Conservation (phyloP, 805 yeast genomes). For the Lipomyces sp. region DNA sequence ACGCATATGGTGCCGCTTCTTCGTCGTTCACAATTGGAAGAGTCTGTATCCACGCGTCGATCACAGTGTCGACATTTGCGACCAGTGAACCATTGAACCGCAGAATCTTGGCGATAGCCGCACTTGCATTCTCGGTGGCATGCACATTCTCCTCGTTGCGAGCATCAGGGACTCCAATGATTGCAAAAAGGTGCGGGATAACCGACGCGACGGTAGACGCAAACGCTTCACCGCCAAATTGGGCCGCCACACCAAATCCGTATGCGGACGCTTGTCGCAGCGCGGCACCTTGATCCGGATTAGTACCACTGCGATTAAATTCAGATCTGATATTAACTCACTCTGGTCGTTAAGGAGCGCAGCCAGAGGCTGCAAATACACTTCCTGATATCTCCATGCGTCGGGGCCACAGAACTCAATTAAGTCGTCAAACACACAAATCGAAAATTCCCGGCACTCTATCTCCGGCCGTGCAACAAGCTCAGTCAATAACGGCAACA, state of each 20-base stretch:
- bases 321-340: slow-evolving; percentile 11
- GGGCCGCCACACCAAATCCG: slow-evolving; percentile 85
- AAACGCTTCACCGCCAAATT: slow-evolving; percentile 69
- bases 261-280: slow-evolving; percentile 88
- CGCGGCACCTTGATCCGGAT: slow-evolving; percentile 47
- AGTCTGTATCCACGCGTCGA: slow-evolving; percentile 77
- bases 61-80: slow-evolving; percentile 59
- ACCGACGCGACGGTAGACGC: slow-evolving; percentile 67
- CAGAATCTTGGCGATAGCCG: slow-evolving; percentile 83
- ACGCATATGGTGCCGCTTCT: slow-evolving; percentile 86
- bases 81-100: slow-evolving; percentile 55
- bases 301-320: background rate
- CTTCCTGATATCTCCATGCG: slow-evolving; percentile 65
- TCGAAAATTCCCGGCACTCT: slow-evolving; percentile 74
- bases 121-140: slow-evolving; percentile 85
- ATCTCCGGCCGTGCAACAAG: slow-evolving; percentile 69
- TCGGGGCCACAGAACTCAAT: slow-evolving; percentile 78
- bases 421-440: slow-evolving; percentile 78
- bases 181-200: slow-evolving; percentile 74
- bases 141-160: slow-evolving; percentile 80
- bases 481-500: slow-evolving; percentile 66
- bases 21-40: slow-evolving; percentile 84
- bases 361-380: slow-evolving; percentile 67
- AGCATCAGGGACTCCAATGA: slow-evolving; percentile 77
- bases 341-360: slow-evolving; percentile 56